Base-by-base conservation (phyloP, 306 rosid genomes). In the Fragaria ananassa region DNA sequence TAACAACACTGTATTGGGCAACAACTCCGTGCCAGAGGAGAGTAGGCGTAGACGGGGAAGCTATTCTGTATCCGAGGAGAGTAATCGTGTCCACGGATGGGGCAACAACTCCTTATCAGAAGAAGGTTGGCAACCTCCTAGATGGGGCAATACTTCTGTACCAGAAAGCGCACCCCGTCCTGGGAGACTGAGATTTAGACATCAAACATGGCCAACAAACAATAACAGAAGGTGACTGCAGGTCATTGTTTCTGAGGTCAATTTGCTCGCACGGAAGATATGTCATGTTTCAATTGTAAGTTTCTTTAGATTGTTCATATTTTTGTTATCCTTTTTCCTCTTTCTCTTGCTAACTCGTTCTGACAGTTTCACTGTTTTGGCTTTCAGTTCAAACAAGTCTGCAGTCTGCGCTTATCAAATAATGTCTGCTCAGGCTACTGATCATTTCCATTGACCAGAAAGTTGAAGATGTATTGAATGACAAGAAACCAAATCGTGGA, bases 151-250 rank as follows among this genome's bases (percentile, higher is more conserved):
- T 56, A 72, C 79, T 61, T 76, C 77, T 41, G 53, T 60, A 42
- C 68, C 78, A 35, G 86, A 79, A 67, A 81, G 81, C 54, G 42
- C 41, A 29, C 74, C 72, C 27, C 82, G 75, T 66, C 44, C 71
- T n/a, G 76, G 47, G 15, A 78, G 67, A 23, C 74, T 85, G 66
- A 89, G 83, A 1, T 88, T 91, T 96, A 89, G 90, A 73, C 83
- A 83, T 81, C 86, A 81, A 41, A 81, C 87, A 63, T 85, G 90
- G 90, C 83, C 93, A 19, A 65, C 72, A n/a, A 31, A 54, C 84
- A 45, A 87, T 61, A 74, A 57, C 83, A 83, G 68, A 56, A 76
- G 82, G 56, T 82, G 81, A 77, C 44, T 47, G 50, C 61, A 4
- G 25, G 71, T 14, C 71, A 77, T 71, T 75, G 68, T 62, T 76